phyloP scores from a whole-genome alignment of 169 alveolate species.

The Plasmodium knowlesi region DNA sequence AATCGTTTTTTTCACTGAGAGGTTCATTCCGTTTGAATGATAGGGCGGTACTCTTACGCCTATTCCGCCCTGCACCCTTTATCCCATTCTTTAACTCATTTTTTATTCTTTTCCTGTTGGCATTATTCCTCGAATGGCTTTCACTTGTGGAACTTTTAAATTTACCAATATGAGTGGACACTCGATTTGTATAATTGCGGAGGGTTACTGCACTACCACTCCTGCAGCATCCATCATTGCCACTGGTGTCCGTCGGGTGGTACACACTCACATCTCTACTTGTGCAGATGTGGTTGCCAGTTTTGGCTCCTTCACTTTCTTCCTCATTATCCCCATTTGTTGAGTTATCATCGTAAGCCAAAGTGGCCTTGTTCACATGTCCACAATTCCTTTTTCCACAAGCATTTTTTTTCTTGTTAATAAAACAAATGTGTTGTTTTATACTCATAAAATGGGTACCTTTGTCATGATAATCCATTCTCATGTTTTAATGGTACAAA shows the following conservation, averaged over 20 bases:
- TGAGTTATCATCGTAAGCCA: not conserved
- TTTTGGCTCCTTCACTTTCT: not conserved
- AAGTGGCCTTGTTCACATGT: not conserved
- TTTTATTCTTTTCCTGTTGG: not conserved
- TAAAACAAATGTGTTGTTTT: slow-evolving; percentile 38
- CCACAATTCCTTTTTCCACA: not conserved
- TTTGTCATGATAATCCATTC: slow-evolving; percentile 68
- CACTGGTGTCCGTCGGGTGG: not conserved
- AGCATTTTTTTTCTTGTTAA: slow-evolving; percentile 4
- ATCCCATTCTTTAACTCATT: not conserved
- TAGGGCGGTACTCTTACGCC: not conserved
- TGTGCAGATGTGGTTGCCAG: not conserved
- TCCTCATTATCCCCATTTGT: slow-evolving; percentile 12
- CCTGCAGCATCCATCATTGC: not conserved
- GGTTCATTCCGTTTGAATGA: not conserved
- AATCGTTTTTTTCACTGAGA: not conserved
- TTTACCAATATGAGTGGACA: not conserved
- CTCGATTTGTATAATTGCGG: not conserved
- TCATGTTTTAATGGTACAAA: slow-evolving; percentile 39
- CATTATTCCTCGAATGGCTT: not conserved
- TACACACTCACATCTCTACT: not conserved
- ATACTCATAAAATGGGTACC: slow-evolving; percentile 41
- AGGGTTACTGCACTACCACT: not conserved
- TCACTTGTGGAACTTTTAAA: not conserved
- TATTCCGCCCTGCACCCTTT: not conserved